These are phyloP conservation scores for Bassia scoparia DNA, from an alignment of 148 eudicot genomes.

Conservation along the genomic window DNA sequence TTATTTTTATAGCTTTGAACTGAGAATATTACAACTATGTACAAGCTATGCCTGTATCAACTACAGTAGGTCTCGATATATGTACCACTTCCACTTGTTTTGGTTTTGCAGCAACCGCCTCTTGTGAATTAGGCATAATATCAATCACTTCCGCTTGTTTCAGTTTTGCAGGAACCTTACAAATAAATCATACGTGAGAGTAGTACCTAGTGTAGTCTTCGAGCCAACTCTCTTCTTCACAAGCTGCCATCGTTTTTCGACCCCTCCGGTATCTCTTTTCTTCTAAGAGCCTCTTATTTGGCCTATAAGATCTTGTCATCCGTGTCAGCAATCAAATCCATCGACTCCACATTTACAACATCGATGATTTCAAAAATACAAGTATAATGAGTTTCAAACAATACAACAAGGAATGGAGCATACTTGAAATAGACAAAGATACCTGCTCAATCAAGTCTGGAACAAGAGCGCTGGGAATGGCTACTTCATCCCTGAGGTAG, in stretches of 20 bases:
- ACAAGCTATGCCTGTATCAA: no score
- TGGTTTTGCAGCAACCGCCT: no score
- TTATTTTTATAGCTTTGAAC: no score
- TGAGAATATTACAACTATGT: no score
- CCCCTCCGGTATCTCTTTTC: conserved; percentile 95
- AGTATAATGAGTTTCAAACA: neutral
- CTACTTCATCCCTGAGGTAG: conserved; percentile 85
- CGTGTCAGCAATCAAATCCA: conserved; percentile 91
- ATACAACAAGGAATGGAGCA: no score
- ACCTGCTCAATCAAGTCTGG: conserved; percentile 90
- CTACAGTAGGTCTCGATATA: no score
- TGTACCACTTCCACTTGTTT: no score
- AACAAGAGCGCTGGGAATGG: conserved; percentile 80
- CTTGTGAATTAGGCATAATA: no score
- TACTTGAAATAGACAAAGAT: conserved; percentile 9
- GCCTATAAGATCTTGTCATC: conserved; percentile 83
- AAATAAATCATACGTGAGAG: neutral
- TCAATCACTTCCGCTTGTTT: no score
- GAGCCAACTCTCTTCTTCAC: conserved; percentile 99
- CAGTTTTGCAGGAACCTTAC: no score
- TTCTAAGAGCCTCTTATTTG: no score
- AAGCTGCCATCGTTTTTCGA: conserved; percentile 98
- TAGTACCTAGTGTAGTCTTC: conserved; percentile 89
- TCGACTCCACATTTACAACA: conserved; percentile 82
- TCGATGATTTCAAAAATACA: conserved; percentile 65